A percentile compares a stretch with the other conserved stretches of the same genome.
Evolutionary conservation across 169 alveolate genomes (phyloP).

Genomic region (Plasmodium gonderi): DNA sequence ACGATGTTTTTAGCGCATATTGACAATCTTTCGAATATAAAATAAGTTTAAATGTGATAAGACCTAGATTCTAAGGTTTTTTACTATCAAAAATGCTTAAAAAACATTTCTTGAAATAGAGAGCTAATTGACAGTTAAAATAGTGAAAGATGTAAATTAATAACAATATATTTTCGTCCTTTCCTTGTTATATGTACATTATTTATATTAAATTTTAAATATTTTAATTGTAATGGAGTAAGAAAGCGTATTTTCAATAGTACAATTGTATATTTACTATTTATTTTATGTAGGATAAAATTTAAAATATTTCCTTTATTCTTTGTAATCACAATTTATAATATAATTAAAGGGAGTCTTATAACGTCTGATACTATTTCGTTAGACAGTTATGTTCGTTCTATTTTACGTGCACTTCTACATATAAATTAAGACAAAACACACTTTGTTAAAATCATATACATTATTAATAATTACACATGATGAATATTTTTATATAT

Average conservation of each 20-base stretch:
- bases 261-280: not conserved
- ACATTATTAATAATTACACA: not conserved
- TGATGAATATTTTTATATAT: not conserved
- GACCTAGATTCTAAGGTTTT: not conserved
- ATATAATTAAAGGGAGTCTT: not conserved
- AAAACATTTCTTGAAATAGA: not conserved
- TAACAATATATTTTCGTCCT: not conserved
- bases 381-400: not conserved
- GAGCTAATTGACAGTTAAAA: not conserved
- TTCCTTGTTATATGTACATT: not conserved
- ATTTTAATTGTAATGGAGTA: not conserved
- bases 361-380: not conserved
- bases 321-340: not conserved
- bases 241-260: not conserved
- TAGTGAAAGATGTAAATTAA: not conserved
- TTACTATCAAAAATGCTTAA: not conserved
- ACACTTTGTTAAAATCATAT: not conserved
- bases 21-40: not conserved
- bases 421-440: not conserved
- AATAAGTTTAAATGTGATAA: not conserved
- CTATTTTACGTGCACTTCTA: not conserved
- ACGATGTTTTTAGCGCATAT: not conserved
- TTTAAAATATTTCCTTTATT: not conserved
- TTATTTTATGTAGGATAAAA: not conserved
- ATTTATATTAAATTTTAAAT: not conserved